A percentile compares a stretch with the other conserved stretches of the same genome.
phyloP scores from a whole-genome alignment of 257 asterid species.

The Perilla frutescens region DNA sequence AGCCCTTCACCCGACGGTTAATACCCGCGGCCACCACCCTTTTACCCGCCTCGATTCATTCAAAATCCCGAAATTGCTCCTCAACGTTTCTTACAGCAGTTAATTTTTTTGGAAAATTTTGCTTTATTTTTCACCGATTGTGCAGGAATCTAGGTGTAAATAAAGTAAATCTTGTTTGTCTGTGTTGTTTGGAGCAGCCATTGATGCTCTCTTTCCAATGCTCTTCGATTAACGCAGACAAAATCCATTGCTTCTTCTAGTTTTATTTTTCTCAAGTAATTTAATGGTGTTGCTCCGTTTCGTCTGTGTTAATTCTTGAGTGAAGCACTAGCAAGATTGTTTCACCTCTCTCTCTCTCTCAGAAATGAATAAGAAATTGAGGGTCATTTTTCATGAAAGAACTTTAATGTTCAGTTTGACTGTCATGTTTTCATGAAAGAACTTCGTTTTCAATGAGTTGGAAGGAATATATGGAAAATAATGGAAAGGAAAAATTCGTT shows the following conservation, averaged over 20 bases:
- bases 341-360: neutral
- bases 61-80: conserved; percentile 71
- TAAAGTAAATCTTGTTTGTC: conserved; percentile 53
- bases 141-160: conserved; percentile 17
- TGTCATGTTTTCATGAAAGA: conserved; percentile 7
- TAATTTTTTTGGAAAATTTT: conserved; percentile 15
- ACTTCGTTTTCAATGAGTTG: conserved; percentile 23
- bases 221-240: neutral
- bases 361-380: neutral
- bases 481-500: conserved; percentile 15
- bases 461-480: conserved; percentile 7
- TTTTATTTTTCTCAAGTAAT: conserved; percentile 19
- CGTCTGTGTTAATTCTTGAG: neutral
- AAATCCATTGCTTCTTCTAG: conserved; percentile 22
- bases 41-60: conserved; percentile 62
- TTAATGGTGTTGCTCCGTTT: neutral
- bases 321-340: neutral
- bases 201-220: conserved; percentile 42
- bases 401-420: neutral
- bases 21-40: conserved; percentile 42
- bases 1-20: conserved; percentile 44
- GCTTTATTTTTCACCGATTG: neutral
- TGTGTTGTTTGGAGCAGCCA: conserved; percentile 39
- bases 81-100: conserved; percentile 25
- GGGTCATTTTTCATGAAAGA: neutral